Percentiles rank a stretch among this genome's conserved stretches.
Conservation (phyloP, 768 basidiomycete genomes). For the Clitopilus hobsonii region DNA sequence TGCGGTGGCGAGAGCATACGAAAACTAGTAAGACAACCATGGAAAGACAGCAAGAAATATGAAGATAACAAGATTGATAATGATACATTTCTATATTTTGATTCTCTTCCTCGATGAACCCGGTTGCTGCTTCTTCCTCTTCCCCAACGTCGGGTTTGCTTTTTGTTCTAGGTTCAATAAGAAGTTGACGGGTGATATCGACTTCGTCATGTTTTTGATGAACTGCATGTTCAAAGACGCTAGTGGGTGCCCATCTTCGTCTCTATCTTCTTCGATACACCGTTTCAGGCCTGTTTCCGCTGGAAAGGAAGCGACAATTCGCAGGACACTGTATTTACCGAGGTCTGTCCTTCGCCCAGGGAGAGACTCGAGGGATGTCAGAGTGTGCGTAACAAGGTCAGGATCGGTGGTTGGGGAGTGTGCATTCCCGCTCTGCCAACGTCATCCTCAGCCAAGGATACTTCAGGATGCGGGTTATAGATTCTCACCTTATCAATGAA, state of each 20-base stretch:
- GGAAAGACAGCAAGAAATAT: no score
- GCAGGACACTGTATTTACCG: conserved; percentile 36
- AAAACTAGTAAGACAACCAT: no score
- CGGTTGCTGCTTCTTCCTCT: not conserved
- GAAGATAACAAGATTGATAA: not conserved
- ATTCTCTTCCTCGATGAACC: conserved; percentile 17
- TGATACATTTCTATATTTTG: not conserved
- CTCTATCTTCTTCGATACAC: conserved; percentile 33
- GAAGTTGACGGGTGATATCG: conserved; percentile 30
- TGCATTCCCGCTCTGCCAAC: conserved; percentile 29
- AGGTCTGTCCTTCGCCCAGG: conserved; percentile 29
- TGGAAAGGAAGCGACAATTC: conserved; percentile 37
- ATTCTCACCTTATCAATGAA: conserved; percentile 36
- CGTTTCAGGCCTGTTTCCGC: conserved; percentile 32
- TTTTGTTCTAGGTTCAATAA: conserved; percentile 24
- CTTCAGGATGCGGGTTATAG: no score
- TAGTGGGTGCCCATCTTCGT: conserved; percentile 33
- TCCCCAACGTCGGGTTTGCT: not conserved
- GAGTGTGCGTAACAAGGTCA: conserved; percentile 21
- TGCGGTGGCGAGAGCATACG: no score
- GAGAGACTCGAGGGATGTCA: conserved; percentile 19
- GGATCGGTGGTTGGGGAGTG: conserved; percentile 30
- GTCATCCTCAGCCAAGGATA: no score
- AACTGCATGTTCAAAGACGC: conserved; percentile 35
- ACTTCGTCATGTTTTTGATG: conserved; percentile 32